A percentile compares a stretch with the other conserved stretches of the same genome.
phyloP scores from a whole-genome alignment of 352 stramenopile species.

The Phytophthora sp. region DNA sequence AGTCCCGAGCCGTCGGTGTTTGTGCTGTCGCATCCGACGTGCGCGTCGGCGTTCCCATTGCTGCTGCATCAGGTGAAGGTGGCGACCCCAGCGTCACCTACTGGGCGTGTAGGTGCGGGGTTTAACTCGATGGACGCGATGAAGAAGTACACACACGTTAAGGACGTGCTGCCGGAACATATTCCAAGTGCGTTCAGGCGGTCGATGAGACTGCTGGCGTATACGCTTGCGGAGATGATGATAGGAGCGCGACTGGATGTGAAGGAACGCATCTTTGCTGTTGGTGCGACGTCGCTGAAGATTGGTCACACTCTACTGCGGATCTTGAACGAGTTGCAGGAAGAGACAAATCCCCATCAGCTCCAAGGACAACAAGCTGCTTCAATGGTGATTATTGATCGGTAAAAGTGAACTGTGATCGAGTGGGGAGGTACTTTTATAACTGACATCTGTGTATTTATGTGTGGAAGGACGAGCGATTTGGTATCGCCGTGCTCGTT shows the following conservation, averaged over 20 bases:
- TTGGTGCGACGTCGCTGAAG: slow-evolving; percentile 79
- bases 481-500: slow-evolving; percentile 70
- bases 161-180: slow-evolving; percentile 68
- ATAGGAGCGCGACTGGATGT: slow-evolving; percentile 56
- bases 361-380: slow-evolving; percentile 54
- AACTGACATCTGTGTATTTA: not conserved
- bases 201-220: slow-evolving; percentile 69
- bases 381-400: slow-evolving; percentile 70
- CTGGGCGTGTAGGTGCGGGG: slow-evolving; percentile 2
- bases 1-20: slow-evolving; percentile 69
- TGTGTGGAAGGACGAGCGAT: slow-evolving; percentile 57
- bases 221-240: slow-evolving; percentile 68
- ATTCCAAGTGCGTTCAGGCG: slow-evolving; percentile 67
- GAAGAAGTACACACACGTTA: slow-evolving; percentile 60
- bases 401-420: slow-evolving; percentile 40
- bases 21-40: slow-evolving; percentile 70
- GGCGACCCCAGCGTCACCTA: slow-evolving; percentile 13
- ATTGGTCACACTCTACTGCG: slow-evolving; percentile 77
- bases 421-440: not conserved
- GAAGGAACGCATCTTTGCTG: slow-evolving; percentile 71
- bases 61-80: slow-evolving; percentile 60
- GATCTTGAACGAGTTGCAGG: slow-evolving; percentile 65
- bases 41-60: slow-evolving; percentile 72
- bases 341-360: slow-evolving; percentile 45
- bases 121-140: slow-evolving; percentile 10